Evolutionary conservation across 371 early-diverging fungal species (phyloP), one percentile per base, ranked within the genome.

Genomic region (Saksenaea vasiformis): DNA sequence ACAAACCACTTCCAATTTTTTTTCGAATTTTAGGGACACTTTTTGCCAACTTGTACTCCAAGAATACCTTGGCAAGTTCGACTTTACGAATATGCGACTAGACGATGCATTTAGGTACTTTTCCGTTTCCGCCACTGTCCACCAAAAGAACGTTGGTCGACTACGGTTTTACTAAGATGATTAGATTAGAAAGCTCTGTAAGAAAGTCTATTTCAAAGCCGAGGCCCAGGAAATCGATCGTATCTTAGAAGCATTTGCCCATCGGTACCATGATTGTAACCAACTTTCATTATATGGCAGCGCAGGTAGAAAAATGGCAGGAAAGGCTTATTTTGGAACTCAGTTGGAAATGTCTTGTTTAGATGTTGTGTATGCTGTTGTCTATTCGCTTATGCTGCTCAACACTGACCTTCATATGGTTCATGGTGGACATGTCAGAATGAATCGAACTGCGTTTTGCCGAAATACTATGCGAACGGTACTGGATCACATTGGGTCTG

Each of bases 391-490:
- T 9, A 80, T 97, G 71, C 71, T 97, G 39, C 83, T 97, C 5
- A 96, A 96, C 69, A 97, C 97, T 7, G 97, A 97, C 67, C 77
- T 96, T 31, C 91, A 95, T 67, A 78, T 91, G 44, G 90, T 89
- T 7, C 85, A 87, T 56, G 57, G 39, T 34, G 65, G 68, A 7
- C 86, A 84, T 56, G 74, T 78, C 8, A 80, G 72, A 58, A 87
- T 87, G 85, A 71, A 83, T 4, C 60, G 73, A 9, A 59, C 71
- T 0, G 75, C 80, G 11, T 87, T 87, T 58, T 66, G 80, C 39
- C 71, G 77, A 34, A 84, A 87, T 54, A 82, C 85, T 0, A 69
- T 86, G 69, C 60, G 72, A 5, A 75, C 81, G 0, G 62, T 87
- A 15, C 62, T 71, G 17, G 74, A 80, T 9, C 82, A 80, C 68